Evolutionary conservation across 148 eudicot species (phyloP).

Genomic region (Nepenthes gracilis): DNA sequence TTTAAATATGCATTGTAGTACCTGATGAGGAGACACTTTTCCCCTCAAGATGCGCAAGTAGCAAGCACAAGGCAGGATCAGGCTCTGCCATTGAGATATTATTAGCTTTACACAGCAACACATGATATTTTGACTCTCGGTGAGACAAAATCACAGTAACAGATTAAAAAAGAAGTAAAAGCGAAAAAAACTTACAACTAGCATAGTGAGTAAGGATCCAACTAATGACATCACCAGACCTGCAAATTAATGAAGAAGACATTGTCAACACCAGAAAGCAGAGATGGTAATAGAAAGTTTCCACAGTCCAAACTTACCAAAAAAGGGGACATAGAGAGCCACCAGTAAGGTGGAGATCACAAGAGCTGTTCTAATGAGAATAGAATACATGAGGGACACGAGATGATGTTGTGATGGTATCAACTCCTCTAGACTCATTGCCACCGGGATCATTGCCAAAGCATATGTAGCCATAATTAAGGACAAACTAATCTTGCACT

Average conservation of each 20-base stretch:
- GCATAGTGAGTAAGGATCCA: constrained; percentile 84
- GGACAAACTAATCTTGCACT: constrained; percentile 1
- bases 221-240: constrained; percentile 89
- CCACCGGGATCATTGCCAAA: constrained; percentile 78
- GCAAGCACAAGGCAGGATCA: constrained; percentile 33
- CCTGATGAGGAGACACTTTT: constrained; percentile 23
- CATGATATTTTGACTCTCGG: too few relatives aligned
- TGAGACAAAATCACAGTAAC: background rate
- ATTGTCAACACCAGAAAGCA: background rate
- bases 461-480: constrained; percentile 22
- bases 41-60: constrained; percentile 26
- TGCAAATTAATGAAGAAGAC: constrained; percentile 12
- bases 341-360: constrained; percentile 66
- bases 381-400: constrained; percentile 42
- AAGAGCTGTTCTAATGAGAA: constrained; percentile 72
- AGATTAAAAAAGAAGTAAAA: background rate
- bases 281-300: background rate
- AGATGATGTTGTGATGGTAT: constrained; percentile 43
- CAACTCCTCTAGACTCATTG: constrained; percentile 89
- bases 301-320: constrained; percentile 39
- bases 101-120: background rate
- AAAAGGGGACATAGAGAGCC: constrained; percentile 69
- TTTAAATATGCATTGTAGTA: constrained; percentile 1
- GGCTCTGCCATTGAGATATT: constrained; percentile 12
- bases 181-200: constrained; percentile 44